Base-by-base conservation (phyloP, 768 basidiomycete species). In the Termitomyces sp. region DNA sequence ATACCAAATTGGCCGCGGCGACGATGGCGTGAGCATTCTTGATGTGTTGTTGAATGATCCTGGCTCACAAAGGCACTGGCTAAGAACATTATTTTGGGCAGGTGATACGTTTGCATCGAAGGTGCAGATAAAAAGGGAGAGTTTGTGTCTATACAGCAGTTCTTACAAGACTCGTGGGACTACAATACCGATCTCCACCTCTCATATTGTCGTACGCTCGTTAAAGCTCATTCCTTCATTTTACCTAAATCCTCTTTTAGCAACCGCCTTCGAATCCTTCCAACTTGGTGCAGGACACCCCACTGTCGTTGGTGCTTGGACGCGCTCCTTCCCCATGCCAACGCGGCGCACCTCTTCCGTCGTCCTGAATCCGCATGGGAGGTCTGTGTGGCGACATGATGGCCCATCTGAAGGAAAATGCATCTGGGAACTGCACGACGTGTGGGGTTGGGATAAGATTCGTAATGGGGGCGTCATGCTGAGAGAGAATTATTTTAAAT, bases 131-230 rank as follows among this genome's bases (percentile, higher is more conserved):
- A 63, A 20, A 69, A 74, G 34, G 81, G 81, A 2, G 70, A 79
- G 33, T 72, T 80, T 13, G 79, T 88, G 26, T 76, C 88, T 0
- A 79, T 94, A 8, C 94, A 98, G 66, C 73, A 80, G 31, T 96
- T 88, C 71, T 76, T 98, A 28, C 96, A 98, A 67, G 81, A 81
- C 63, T 75, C 78, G 10, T 98, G 92, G 73, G 88, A 98, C 71
- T 97, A 97, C 69, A 97, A 94, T 60, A 94, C 94, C 2, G 94
- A 98, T 66, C 82, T 99, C 15, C 95, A 97, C 65, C 79, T 98
- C 37, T 81, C 85, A 3, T 75, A 85, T 63, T 80, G 89, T 61
- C 88, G 91, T 87, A 68, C 77, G 88, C 34, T 31, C 52, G 42
- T 26, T 4, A 13, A 6, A n/a, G 51, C 20, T 46, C 28, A 5